A percentile compares a stretch with the other conserved stretches of the same genome.
Conservation (phyloP, 257 asterid genomes). For the Nemophila menziesii region DNA sequence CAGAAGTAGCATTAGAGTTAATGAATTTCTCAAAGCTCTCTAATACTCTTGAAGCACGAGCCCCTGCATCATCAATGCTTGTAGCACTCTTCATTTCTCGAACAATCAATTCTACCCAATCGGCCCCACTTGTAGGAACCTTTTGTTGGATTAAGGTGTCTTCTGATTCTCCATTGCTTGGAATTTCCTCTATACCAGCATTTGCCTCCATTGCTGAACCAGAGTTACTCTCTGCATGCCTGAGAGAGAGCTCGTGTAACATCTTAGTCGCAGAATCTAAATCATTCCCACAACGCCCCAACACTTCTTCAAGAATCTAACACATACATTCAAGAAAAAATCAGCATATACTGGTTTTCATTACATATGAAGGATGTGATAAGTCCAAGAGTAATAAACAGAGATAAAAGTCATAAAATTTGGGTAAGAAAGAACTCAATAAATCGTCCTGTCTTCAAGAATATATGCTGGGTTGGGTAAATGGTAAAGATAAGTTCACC, state of each 20-base stretch:
- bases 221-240: conserved; percentile 20
- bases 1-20: conserved; percentile 26
- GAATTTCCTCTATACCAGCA: conserved; percentile 12
- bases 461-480: too few species aligned
- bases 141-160: conserved; percentile 28
- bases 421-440: neutral
- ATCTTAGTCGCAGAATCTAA: conserved; percentile 42
- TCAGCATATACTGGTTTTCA: neutral
- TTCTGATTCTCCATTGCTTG: conserved; percentile 13
- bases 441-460: too few species aligned
- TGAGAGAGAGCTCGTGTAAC: conserved; percentile 37
- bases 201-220: conserved; percentile 26
- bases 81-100: conserved; percentile 58
- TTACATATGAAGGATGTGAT: neutral
- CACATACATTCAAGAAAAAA: neutral
- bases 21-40: conserved; percentile 67
- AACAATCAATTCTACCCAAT: conserved; percentile 72
- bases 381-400: neutral
- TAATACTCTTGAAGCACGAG: conserved; percentile 44
- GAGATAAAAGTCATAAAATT: neutral
- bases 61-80: conserved; percentile 65
- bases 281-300: conserved; percentile 43
- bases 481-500: too few species aligned
- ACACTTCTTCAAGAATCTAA: conserved; percentile 54
- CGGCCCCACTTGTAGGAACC: conserved; percentile 54